Conservation (phyloP, 139 green algal species). For the Auxenochlorella pyrenoidosa region DNA sequence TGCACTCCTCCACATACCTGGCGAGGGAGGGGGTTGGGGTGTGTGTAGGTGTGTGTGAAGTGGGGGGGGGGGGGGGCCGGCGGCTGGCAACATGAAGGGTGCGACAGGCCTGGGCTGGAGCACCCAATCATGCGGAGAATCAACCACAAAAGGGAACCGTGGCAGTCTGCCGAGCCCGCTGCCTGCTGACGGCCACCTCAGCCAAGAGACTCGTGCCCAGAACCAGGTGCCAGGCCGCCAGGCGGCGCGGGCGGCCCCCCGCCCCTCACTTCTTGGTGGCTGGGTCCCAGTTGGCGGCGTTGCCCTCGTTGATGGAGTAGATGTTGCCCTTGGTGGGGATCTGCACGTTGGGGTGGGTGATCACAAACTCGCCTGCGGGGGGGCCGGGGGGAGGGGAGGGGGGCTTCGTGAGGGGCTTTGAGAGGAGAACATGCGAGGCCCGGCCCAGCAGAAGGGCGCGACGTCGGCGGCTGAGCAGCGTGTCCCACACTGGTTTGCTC, state of each 20-base stretch:
- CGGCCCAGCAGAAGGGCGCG: not conserved
- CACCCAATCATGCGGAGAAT: no score
- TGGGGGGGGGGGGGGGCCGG: no score
- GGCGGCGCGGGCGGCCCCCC: not conserved
- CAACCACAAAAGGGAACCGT: not conserved
- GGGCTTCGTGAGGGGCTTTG: not conserved
- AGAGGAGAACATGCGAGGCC: no score
- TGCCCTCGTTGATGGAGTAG: constrained; percentile 80
- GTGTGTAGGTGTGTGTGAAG: no score
- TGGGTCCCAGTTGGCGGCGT: constrained; percentile 61
- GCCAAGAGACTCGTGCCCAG: no score
- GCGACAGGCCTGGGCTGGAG: not conserved
- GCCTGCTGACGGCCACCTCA: not conserved
- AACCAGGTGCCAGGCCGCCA: no score
- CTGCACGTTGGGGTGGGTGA: constrained; percentile 56
- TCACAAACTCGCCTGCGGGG: constrained; percentile 62
- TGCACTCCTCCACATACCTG: constrained; percentile 73
- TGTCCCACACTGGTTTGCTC: no score
- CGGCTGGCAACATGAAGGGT: not conserved
- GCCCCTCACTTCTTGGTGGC: constrained; percentile 52
- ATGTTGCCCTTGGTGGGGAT: constrained; percentile 63
- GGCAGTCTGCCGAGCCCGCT: not conserved
- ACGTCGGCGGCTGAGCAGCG: no score
- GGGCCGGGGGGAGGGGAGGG: not conserved
- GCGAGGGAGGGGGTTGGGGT: not conserved